Evolutionary conservation across 306 rosid genomes (phyloP), one percentile per base, ranked within the genome.

Genomic region (Malus fusca): DNA sequence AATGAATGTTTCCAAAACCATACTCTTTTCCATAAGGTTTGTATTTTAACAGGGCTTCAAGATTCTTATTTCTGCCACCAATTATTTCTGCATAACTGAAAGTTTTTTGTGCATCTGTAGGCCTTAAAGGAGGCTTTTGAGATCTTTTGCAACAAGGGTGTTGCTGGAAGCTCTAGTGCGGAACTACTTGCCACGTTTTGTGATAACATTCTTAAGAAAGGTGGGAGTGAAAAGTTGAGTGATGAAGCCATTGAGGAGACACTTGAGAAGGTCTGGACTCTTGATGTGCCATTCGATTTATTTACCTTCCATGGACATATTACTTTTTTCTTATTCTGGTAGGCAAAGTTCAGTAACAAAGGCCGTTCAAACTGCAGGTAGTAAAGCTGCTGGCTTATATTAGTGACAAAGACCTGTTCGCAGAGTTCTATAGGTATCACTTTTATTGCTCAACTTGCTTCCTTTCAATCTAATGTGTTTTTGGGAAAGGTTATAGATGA

Each of bases 1-100:
- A 90, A 86, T 55, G 85, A 87, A 43, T 92, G 96, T 83, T 94
- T 94, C 82, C 96, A 88, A 87, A 91, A 92, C 80, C 98, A 87
- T 75, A 82, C 88, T 2, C 88, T 87, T 77, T 87, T 87, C 77
- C 90, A 82, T 73, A 87, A 84, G 90, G 90, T 84, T 25, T 77
- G 86, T 66, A 2, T 69, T 12, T 78, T 11, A 8, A 28, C 43
- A 18, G 59, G 28, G 59, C 52, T 67, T 75, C 63, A 52, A 61
- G 46, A 44, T 63, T 78, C 43, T 37, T 60, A 40, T 79, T 63
- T 43, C 66, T 61, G 63, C 28, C 69, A 15, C 35, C 18, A 2
- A 31, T 66, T 69, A 35, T 62, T 80, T 37, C 23, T 68, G 40
- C 62, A 66, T 68, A 53, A 75, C 81, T 79, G 35, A 85, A 40